phyloP scores from a whole-genome alignment of 352 stramenopile species.

The Salisapilia sapeloensis region DNA sequence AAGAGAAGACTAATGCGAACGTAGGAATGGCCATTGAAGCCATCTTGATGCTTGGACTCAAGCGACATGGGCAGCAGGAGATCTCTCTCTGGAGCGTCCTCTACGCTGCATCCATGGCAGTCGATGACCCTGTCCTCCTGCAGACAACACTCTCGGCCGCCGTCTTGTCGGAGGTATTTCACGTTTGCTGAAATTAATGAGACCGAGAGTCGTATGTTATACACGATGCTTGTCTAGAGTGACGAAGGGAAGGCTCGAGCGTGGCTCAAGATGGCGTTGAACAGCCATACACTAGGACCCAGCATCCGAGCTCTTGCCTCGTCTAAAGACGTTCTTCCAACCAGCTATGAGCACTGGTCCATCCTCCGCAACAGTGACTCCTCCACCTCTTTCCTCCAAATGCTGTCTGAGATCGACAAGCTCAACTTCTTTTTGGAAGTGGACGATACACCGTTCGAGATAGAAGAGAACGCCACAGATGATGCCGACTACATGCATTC shows the following conservation, averaged over 20 bases:
- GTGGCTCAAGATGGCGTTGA: constrained; percentile 69
- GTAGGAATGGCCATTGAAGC: constrained; percentile 33
- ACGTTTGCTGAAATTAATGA: too few species aligned
- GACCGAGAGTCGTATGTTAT: too few species aligned
- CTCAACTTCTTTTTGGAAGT: constrained; percentile 58
- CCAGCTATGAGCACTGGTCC: constrained; percentile 73
- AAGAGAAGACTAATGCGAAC: background rate
- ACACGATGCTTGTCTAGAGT: too few species aligned
- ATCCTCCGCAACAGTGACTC: constrained; percentile 57
- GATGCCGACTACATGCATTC: too few species aligned
- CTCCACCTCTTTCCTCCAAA: constrained; percentile 50
- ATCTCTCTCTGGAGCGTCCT: constrained; percentile 58
- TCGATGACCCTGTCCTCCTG: constrained; percentile 50
- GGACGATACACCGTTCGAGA: constrained; percentile 29
- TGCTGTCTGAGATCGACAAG: constrained; percentile 51
- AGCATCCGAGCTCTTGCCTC: constrained; percentile 13
- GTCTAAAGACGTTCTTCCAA: constrained; percentile 24
- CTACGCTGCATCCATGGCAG: constrained; percentile 51
- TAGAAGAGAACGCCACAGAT: too few species aligned
- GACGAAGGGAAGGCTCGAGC: constrained; percentile 45
- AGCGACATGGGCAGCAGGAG: constrained; percentile 16
- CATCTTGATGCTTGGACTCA: constrained; percentile 43
- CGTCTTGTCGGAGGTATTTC: constrained; percentile 38
- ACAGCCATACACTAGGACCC: constrained; percentile 61
- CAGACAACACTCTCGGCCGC: constrained; percentile 48